phyloP scores from a whole-genome alignment of 2,329 filamentous ascomycete genomes.

The Ophidiomyces ophidiicola region DNA sequence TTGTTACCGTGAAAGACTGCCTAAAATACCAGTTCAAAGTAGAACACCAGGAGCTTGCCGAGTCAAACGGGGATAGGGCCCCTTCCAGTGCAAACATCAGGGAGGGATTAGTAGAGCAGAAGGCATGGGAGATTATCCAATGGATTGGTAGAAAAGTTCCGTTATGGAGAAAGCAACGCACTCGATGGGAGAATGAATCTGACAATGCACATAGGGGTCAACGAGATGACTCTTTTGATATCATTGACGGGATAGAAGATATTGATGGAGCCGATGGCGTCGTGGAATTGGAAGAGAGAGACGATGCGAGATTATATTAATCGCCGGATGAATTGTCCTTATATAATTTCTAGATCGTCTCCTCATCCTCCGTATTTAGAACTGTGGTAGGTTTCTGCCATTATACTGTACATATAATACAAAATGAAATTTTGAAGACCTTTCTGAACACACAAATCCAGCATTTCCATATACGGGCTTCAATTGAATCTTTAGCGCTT shows the following conservation, averaged over 20 bases:
- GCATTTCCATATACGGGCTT: no score
- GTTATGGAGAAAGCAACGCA: conserved; percentile 11
- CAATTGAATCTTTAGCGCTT: no score
- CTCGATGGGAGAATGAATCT: conserved; percentile 14
- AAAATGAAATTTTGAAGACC: background rate
- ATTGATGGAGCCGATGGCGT: conserved; percentile 38
- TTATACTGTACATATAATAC: background rate
- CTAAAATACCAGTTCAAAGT: conserved; percentile 95
- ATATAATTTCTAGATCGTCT: no score
- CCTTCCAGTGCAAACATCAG: conserved; percentile 16
- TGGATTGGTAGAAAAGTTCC: conserved; percentile 19
- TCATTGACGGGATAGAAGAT: conserved; percentile 43
- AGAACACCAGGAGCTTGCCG: conserved; percentile 63
- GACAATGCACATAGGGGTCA: background rate
- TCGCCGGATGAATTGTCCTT: no score
- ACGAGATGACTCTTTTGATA: conserved; percentile 22
- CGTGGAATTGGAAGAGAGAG: conserved; percentile 35
- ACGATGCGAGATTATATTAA: conserved; percentile 8
- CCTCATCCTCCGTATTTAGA: background rate
- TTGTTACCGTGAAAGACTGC: conserved; percentile 95
- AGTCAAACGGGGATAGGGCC: conserved; percentile 21
- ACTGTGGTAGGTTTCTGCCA: background rate
- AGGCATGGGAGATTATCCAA: conserved; percentile 29
- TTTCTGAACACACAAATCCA: no score
- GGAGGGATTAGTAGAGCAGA: conserved; percentile 24